Evolutionary conservation across 768 basidiomycete species (phyloP), one percentile per base, ranked within the genome.

Genomic region (Trametes maxima): DNA sequence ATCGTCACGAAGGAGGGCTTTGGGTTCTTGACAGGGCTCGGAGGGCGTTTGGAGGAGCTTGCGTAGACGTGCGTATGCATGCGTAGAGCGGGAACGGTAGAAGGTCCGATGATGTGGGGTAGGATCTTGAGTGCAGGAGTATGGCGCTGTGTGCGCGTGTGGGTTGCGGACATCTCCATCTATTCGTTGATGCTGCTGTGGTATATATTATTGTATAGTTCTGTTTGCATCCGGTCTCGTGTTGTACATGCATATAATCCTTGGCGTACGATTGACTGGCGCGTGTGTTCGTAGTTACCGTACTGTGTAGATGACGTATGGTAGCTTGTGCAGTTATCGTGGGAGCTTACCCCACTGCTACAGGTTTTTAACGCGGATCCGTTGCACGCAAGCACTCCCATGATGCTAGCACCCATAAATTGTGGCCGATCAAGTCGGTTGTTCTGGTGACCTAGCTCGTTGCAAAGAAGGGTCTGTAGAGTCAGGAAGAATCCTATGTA

Each of bases 1-100:
- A 90, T 86, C 51, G 78, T 92, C 55, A 91, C 89, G 36, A 92
- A 92, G 81, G 87, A 90, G 66, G 89, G 88, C 39, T 81, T 90
- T 67, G 79, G 79, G 11, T 90, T 91, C 69, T 73, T 91, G 50
- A 84, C 86, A 54, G 83, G 83, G 39, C 69, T 90, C 46, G 81
- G 85, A 2, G 79, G 75, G 45, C 76, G 85, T 64, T 72, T 92
- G 60, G 77, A 74, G 65, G 75, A 72, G 12, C 65, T 86, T 79
- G 57, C 59, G 43, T 40, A 49, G 25, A 24, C 54, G n/a, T 21
- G 28, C 7, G 19, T 3, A 17, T 17, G 12, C n/a, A 8, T 44
- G 7, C 43, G 5, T 17, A 17, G 8, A 17, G 43, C 17, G 43
- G 43, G 42, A 13, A 43, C 14, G 14, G 14, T 16, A 13, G 42